Evolutionary conservation across 2,329 filamentous ascomycete species (phyloP).

Genomic region (Albophoma yamanashiensis): DNA sequence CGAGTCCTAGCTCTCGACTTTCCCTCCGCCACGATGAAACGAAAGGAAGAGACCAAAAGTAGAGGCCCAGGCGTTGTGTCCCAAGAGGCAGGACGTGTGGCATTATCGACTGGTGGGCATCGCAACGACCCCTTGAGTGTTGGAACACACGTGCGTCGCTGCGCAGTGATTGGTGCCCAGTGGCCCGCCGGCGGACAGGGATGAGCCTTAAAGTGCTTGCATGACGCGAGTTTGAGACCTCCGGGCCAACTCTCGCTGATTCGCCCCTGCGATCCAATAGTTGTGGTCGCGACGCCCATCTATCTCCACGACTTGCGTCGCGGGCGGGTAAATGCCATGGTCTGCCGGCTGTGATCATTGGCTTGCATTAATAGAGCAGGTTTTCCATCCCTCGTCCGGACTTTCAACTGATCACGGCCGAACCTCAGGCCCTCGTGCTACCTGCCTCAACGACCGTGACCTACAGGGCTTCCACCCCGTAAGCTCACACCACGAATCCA

Average conservation of each 20-base stretch:
- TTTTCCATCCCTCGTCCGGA: not conserved
- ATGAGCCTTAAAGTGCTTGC: not conserved
- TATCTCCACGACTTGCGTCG: not conserved
- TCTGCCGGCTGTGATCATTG: not conserved
- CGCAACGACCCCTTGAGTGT: not conserved
- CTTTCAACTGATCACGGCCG: not conserved
- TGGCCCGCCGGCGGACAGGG: not conserved
- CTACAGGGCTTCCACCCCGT: not conserved
- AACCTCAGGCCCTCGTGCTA: not conserved
- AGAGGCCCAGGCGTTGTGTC: not conserved
- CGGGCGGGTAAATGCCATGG: not conserved
- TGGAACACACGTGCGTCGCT: not conserved
- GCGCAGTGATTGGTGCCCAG: not conserved
- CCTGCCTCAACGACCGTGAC: not conserved
- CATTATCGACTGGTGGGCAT: not conserved
- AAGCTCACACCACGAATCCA: not conserved
- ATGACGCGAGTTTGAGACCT: conserved; percentile 1
- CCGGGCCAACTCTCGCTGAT: not conserved
- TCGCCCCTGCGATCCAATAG: not conserved
- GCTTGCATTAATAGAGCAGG: not conserved
- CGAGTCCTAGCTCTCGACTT: not conserved
- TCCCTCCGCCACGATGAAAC: not conserved
- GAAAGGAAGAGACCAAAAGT: not conserved
- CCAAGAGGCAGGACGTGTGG: not conserved
- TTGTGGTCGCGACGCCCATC: not conserved